These are phyloP conservation scores for Delphinella strobiligena DNA, from an alignment of 2,329 filamentous ascomycete species.

Conservation along the genomic window DNA sequence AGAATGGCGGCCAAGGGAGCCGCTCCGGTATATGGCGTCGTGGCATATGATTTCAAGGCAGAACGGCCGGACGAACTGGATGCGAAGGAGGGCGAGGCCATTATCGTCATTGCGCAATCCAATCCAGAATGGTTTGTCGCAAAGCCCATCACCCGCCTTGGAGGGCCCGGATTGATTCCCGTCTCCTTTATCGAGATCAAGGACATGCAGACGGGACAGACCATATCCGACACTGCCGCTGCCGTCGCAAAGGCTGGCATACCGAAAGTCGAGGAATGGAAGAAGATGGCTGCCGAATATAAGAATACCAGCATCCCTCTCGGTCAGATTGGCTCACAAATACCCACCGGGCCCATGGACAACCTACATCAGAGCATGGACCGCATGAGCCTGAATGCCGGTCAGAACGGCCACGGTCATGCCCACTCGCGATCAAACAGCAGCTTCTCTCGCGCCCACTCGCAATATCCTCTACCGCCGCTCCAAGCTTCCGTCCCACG, in stretches of 20 bases:
- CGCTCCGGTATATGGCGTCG: constrained; percentile 90
- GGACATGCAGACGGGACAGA: constrained; percentile 78
- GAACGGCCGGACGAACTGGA: constrained; percentile 93
- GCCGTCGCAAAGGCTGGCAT: constrained; percentile 83
- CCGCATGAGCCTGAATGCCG: constrained; percentile 55
- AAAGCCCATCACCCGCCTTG: constrained; percentile 95
- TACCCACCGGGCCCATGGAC: not conserved
- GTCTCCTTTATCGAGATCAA: constrained; percentile 94
- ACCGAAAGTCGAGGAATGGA: constrained; percentile 95
- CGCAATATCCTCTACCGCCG: constrained; percentile 50
- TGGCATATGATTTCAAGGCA: constrained; percentile 93
- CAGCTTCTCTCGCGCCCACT: constrained; percentile 23
- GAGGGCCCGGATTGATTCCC: constrained; percentile 87
- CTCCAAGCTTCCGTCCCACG: constrained; percentile 75
- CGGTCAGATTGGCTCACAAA: constrained; percentile 53
- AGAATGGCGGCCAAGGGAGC: constrained; percentile 45
- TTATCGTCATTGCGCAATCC: constrained; percentile 96
- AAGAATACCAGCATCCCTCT: constrained; percentile 98
- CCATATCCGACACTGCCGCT: constrained; percentile 70
- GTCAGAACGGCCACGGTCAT: constrained; percentile 13
- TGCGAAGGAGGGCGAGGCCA: constrained; percentile 87
- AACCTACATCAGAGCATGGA: constrained; percentile 39
- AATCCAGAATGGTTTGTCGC: constrained; percentile 99
- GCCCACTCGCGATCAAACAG: constrained; percentile 20
- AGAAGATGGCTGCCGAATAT: constrained; percentile 98